Evolutionary conservation across 2,329 filamentous ascomycete species (phyloP).

Genomic region (Epichloe glyceriae): DNA sequence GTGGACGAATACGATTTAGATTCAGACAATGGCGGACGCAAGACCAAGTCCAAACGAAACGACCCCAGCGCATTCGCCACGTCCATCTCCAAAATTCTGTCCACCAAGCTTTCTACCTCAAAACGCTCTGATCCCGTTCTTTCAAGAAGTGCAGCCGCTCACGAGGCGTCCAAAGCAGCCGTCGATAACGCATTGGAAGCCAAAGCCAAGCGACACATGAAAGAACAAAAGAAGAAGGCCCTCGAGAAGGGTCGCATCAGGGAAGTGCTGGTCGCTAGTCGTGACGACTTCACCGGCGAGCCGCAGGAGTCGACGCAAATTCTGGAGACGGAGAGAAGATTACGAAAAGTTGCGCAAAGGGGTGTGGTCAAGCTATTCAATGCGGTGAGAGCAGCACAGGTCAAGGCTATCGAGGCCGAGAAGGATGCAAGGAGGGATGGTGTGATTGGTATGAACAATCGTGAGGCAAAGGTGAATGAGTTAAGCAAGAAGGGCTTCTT

Average conservation of each 20-base stretch:
- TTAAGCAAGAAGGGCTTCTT: slow-evolving; percentile 96
- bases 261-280: slow-evolving; percentile 61
- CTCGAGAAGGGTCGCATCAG: slow-evolving; percentile 78
- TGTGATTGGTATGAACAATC: slow-evolving; percentile 63
- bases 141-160: slow-evolving; percentile 64
- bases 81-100: slow-evolving; percentile 85
- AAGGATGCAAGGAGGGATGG: slow-evolving; percentile 56
- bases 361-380: slow-evolving; percentile 97
- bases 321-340: slow-evolving; percentile 59
- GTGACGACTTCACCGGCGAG: slow-evolving; percentile 35
- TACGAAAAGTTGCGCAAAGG: slow-evolving; percentile 80
- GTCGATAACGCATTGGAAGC: slow-evolving; percentile 68
- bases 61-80: slow-evolving; percentile 85
- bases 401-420: slow-evolving; percentile 70
- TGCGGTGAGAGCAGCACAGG: slow-evolving; percentile 82
- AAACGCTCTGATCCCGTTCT: slow-evolving; percentile 86
- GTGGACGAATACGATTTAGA: slow-evolving; percentile 22
- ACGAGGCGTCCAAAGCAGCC: slow-evolving; percentile 57
- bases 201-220: slow-evolving; percentile 66
- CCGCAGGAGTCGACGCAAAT: slow-evolving; percentile 35
- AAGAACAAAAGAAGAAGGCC: slow-evolving; percentile 66
- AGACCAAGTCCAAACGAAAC: slow-evolving; percentile 66
- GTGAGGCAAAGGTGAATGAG: slow-evolving; percentile 82
- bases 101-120: slow-evolving; percentile 70
- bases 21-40: slow-evolving; percentile 7